phyloP scores from a whole-genome alignment of 345 rosid genomes.

The Brassica juncea region DNA sequence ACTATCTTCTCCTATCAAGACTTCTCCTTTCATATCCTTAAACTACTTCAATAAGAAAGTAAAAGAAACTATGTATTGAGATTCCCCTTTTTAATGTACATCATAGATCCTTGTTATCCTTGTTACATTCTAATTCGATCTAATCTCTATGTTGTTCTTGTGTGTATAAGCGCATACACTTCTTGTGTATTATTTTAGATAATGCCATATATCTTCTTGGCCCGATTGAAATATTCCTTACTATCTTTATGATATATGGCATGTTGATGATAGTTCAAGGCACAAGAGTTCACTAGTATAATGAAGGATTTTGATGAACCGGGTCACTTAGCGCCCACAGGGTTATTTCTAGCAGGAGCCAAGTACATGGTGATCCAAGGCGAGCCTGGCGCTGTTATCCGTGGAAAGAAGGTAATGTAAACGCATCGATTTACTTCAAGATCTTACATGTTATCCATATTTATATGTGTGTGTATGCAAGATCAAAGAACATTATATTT shows the following conservation, averaged over 20 bases:
- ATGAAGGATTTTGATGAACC: slow-evolving; percentile 79
- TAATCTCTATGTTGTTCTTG: not conserved
- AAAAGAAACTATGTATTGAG: not conserved
- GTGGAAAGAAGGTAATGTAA: slow-evolving; percentile 75
- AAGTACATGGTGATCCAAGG: slow-evolving; percentile 92
- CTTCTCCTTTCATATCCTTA: too few relatives aligned
- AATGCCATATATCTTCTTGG: not conserved
- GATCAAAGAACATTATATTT: not conserved
- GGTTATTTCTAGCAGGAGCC: slow-evolving; percentile 60
- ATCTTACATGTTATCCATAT: not conserved
- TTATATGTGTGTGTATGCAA: not conserved
- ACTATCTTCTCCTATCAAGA: too few relatives aligned
- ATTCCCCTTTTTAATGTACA: not conserved
- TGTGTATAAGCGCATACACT: too few relatives aligned
- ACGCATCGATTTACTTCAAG: not conserved
- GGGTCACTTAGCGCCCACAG: slow-evolving; percentile 79
- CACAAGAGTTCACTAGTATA: slow-evolving; percentile 54
- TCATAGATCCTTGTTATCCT: not conserved
- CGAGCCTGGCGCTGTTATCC: slow-evolving; percentile 77
- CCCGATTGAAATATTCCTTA: not conserved
- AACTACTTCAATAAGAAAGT: too few relatives aligned
- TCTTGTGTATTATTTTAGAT: not conserved
- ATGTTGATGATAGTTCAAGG: slow-evolving; percentile 52
- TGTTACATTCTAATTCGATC: not conserved
- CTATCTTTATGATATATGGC: not conserved